Evolutionary conservation across 2,329 filamentous ascomycete genomes (phyloP).

Genomic region (Ciborinia camelliae): DNA sequence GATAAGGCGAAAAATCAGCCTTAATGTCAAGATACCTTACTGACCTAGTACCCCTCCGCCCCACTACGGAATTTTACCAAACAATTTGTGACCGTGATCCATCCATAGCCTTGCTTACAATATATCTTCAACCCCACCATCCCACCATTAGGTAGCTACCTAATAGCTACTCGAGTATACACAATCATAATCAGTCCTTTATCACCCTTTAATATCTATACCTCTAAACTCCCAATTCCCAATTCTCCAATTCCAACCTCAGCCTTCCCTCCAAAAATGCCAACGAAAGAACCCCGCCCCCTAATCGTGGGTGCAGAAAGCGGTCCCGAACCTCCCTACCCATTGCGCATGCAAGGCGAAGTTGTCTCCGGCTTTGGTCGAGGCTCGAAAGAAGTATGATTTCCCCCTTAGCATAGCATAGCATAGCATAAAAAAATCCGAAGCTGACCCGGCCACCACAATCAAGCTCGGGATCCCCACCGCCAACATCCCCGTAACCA

Average conservation of each 20-base stretch:
- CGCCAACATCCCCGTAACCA: slow-evolving; percentile 81
- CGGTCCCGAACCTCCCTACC: slow-evolving; percentile 76
- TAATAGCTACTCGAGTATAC: neutral
- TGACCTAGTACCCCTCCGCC: neutral
- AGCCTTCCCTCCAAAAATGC: slow-evolving; percentile 9
- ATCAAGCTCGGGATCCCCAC: slow-evolving; percentile 93
- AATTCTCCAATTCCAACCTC: neutral
- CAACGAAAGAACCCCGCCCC: slow-evolving; percentile 47
- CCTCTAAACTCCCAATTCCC: no score
- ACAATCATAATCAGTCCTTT: neutral
- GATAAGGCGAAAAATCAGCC: neutral
- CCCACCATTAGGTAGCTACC: neutral
- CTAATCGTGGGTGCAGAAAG: slow-evolving; percentile 68
- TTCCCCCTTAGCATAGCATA: no score
- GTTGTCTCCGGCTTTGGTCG: slow-evolving; percentile 93
- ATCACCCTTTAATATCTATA: neutral
- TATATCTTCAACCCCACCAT: neutral
- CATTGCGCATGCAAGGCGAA: slow-evolving; percentile 76
- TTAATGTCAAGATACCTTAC: no score
- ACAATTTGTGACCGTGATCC: neutral
- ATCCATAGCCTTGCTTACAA: slow-evolving; percentile 6
- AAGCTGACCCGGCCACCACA: neutral
- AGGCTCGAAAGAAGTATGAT: slow-evolving; percentile 78
- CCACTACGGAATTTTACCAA: neutral
- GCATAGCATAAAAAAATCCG: no score